Evolutionary conservation across 352 stramenopile species (phyloP).

Genomic region (Phytophthora europaea): DNA sequence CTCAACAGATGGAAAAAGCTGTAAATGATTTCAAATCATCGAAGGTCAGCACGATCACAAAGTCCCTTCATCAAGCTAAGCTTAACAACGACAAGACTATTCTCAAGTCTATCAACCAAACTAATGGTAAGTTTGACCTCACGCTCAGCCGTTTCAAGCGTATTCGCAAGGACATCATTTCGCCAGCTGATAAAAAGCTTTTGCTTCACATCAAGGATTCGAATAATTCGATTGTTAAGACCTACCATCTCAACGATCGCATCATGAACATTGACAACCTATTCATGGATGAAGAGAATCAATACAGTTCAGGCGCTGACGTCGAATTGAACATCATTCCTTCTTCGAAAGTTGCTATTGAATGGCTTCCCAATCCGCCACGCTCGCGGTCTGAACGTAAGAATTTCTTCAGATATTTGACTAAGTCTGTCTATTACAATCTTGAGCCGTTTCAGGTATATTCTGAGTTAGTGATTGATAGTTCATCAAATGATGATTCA

Average conservation of each 20-base stretch:
- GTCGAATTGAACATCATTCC: constrained; percentile 29
- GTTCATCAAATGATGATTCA: constrained; percentile 8
- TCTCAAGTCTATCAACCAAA: constrained; percentile 22
- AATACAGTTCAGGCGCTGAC: constrained; percentile 37
- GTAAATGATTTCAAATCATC: constrained; percentile 23
- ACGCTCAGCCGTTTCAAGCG: constrained; percentile 24
- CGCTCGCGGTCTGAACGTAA: constrained; percentile 29
- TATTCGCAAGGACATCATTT: constrained; percentile 32
- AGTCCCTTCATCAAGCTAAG: constrained; percentile 9
- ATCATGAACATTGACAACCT: too few species aligned
- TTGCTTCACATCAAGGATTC: constrained; percentile 29
- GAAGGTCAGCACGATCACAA: constrained; percentile 22
- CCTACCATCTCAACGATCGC: constrained; percentile 32
- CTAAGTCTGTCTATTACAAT: constrained; percentile 26
- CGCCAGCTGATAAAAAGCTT: constrained; percentile 32
- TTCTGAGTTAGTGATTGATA: constrained; percentile 8
- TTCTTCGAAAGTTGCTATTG: constrained; percentile 18
- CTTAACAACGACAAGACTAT: not conserved
- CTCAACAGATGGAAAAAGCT: constrained; percentile 10
- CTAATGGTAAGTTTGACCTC: constrained; percentile 7
- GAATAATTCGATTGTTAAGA: constrained; percentile 19
- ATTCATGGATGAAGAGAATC: constrained; percentile 39
- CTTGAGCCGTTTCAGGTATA: constrained; percentile 36
- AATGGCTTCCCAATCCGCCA: constrained; percentile 34
- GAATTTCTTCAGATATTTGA: constrained; percentile 42